phyloP scores from a whole-genome alignment of 257 asterid genomes.

The Thymus quinquecostatus region DNA sequence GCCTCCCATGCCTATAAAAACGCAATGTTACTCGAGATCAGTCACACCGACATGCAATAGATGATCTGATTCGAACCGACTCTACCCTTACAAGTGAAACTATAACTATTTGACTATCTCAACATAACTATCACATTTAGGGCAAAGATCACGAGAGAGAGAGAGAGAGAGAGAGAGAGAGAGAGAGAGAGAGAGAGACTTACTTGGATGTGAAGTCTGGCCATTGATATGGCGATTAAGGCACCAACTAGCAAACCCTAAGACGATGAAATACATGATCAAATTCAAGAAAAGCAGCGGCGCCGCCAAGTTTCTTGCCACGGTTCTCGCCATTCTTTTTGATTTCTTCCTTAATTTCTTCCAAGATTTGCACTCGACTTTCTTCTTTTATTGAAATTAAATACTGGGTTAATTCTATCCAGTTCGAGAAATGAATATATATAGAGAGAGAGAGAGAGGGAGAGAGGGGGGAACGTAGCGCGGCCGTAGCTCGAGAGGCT shows the following conservation, averaged over 20 bases:
- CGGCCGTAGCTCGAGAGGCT: conserved; percentile 22
- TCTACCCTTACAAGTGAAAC: too few species aligned
- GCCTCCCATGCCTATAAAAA: conserved; percentile 64
- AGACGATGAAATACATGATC: conserved; percentile 65
- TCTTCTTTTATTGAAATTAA: too few species aligned
- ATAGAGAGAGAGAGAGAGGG: conserved; percentile 11
- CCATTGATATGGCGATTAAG: conserved; percentile 76
- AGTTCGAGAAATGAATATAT: not conserved
- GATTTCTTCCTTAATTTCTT: not conserved
- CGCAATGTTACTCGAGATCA: too few species aligned
- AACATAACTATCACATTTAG: too few species aligned
- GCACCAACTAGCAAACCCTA: conserved; percentile 94
- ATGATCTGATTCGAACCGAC: too few species aligned
- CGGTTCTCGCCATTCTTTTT: conserved; percentile 65
- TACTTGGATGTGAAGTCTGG: conserved; percentile 81
- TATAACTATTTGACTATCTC: too few species aligned
- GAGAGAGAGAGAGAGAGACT: not conserved
- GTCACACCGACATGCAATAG: too few species aligned
- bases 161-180: too few species aligned
- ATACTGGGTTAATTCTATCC: not conserved
- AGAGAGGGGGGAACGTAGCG: conserved; percentile 39
- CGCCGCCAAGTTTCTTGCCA: conserved; percentile 73
- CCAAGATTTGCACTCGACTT: not conserved
- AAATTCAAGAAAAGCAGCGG: conserved; percentile 79
- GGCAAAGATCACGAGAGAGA: too few species aligned